Evolutionary conservation across 2,329 filamentous ascomycete genomes (phyloP), one percentile per base, ranked within the genome.

Genomic region (Talaromyces sp.): DNA sequence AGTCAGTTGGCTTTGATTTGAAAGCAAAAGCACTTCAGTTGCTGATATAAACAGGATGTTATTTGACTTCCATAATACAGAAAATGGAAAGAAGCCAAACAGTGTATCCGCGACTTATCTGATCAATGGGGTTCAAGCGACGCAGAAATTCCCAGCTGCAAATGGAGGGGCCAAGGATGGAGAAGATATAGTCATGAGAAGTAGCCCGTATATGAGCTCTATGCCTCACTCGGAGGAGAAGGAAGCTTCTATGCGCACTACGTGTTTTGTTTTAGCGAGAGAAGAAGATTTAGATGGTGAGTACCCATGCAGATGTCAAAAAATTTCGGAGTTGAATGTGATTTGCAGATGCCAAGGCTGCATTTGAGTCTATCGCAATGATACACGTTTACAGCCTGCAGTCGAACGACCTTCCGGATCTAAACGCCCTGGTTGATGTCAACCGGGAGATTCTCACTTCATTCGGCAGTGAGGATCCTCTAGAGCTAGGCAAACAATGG

Each of bases 101-200:
- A 89, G 87, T 31, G 83, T 97, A n/a, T 87, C 96, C 79, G 95
- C 94, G 52, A 97, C 93, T n/a, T 99, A 97, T 78, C 82, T 97
- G 58, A 75, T 99, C 54, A 90, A 89, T 60, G 95, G 94, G 45
- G 85, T 82, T 25, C 90, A 86, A 72, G 82, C 78, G 62, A 72
- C 73, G 6, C 73, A 74, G 19, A 75, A 78, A 15, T 61, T 69
- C 10, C 50, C 72, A 27, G 65, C 70, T 31, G 70, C 75, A 11
- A 83, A 82, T 69, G 80, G 77, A 25, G n/a, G 27, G 27, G 68
- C 73, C 27, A 79, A 83, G 41, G 84, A 89, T 70, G 86, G 81
- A n/a, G 89, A 90, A 61, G 87, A 89, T 52, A 79, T 82, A 43
- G 67, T 78, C 67, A 88, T 90, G 83, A 85, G 83, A 65, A 89